Evolutionary conservation across 192 early-diverging fungal species (phyloP), one percentile per base, ranked within the genome.

Genomic region (Backusella circina): DNA sequence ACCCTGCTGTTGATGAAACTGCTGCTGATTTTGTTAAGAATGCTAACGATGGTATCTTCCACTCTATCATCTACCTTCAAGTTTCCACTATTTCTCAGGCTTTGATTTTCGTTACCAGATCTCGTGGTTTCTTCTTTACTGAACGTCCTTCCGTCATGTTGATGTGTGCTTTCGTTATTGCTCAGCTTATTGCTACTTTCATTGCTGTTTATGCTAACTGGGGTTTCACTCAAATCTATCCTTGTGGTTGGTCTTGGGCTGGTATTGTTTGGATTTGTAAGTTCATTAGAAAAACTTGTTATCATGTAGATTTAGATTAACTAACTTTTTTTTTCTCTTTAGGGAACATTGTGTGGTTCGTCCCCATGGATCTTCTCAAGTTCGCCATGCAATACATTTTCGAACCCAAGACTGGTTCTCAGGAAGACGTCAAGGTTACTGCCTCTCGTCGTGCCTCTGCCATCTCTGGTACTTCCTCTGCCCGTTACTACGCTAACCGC

Each of bases 151-250:
- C 91, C 51, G 44, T 86, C 33, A 88, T 91, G 82, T 84, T 93
- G 78, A 83, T 83, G 71, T 80, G 73, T 33, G 91, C 92, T 67
- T 91, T 93, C 78, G 80, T 92, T 69, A 65, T 90, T 78, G 91
- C 92, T 47, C 92, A 93, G 86, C 33, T 92, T 28, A 82, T 91
- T 26, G 91, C 92, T 30, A 91, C 90, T 44, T 89, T 95, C 66
- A 97, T 97, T 82, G 88, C 94, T 30, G 89, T 93, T 68, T 94
- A 91, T 77, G 95, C 92, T 74, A 87, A 90, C 90, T 93, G 92
- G 92, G 86, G 88, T 28, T 93, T 93, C 86, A 91, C 92, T 35
- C 72, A 88, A 57, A 93, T 93, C 72, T n/a, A 78, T 33, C 88
- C 90, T 35, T 88, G 90, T 72, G 92, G 92, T 72, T 93, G 92